Percentiles rank a stretch among this genome's conserved stretches.
These are phyloP conservation scores for Batkoa obscura DNA, from an alignment of 371 early-diverging fungal genomes.

Conservation along the genomic window DNA sequence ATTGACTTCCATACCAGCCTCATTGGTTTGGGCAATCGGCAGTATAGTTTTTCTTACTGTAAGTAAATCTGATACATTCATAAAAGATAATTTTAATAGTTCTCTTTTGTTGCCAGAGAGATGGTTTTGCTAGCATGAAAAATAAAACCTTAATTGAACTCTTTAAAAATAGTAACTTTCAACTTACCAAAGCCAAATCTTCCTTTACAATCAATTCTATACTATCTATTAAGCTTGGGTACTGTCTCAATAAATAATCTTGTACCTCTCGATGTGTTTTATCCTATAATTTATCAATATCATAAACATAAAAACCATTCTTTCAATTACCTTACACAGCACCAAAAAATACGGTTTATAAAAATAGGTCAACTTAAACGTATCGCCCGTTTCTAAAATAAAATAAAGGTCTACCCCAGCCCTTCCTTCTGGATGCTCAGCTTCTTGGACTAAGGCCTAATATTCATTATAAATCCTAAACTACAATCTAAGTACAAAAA, in stretches of 20 bases:
- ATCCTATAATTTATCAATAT: slow-evolving; percentile 20
- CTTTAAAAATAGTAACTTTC: neutral
- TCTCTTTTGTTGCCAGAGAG: slow-evolving; percentile 49
- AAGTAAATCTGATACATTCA: slow-evolving; percentile 61
- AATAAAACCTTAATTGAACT: neutral
- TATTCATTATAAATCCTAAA: neutral
- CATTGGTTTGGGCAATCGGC: slow-evolving; percentile 47
- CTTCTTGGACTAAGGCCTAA: slow-evolving; percentile 19
- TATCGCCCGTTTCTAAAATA: slow-evolving; percentile 66
- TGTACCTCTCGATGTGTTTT: slow-evolving; percentile 68
- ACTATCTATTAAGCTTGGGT: slow-evolving; percentile 38
- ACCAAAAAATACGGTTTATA: slow-evolving; percentile 85
- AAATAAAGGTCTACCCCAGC: slow-evolving; percentile 85
- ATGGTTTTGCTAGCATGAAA: slow-evolving; percentile 57
- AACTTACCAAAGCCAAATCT: slow-evolving; percentile 60
- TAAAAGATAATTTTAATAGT: slow-evolving; percentile 60
- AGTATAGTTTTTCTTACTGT: slow-evolving; percentile 50
- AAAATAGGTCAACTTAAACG: slow-evolving; percentile 68
- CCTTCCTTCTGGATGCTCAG: slow-evolving; percentile 44
- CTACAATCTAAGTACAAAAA: neutral
- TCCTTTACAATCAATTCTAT: slow-evolving; percentile 51
- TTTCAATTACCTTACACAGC: slow-evolving; percentile 40
- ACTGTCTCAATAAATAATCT: slow-evolving; percentile 59
- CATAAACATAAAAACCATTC: neutral
- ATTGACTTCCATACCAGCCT: slow-evolving; percentile 30